These are phyloP conservation scores for Coemansia sp. DNA, from an alignment of 192 early-diverging fungal species.

Conservation along the genomic window DNA sequence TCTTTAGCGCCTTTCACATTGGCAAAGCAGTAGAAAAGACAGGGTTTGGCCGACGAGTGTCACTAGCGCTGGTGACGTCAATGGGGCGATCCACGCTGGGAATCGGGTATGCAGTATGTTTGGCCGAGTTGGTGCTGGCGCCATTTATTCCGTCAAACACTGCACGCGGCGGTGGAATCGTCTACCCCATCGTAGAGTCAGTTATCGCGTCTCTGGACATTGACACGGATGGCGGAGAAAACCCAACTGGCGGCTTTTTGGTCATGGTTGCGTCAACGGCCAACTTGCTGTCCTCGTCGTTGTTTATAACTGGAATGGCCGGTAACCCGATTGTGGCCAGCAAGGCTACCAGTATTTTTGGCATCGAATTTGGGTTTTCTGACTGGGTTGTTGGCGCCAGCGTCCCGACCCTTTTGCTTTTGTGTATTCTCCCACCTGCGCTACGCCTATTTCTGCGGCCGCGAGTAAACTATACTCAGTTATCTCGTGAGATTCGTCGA, in stretches of 20 bases:
- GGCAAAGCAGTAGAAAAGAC: constrained; percentile 68
- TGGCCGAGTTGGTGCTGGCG: constrained; percentile 62
- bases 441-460: constrained; percentile 37
- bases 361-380: constrained; percentile 67
- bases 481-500: constrained; percentile 29
- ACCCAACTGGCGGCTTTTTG: constrained; percentile 61
- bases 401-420: constrained; percentile 54
- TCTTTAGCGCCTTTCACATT: constrained; percentile 76
- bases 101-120: constrained; percentile 60
- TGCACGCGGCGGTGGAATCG: constrained; percentile 77
- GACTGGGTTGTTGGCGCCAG: constrained; percentile 64
- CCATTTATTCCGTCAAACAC: constrained; percentile 76
- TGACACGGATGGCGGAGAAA: constrained; percentile 21
- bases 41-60: constrained; percentile 66
- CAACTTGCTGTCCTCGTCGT: constrained; percentile 72
- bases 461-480: constrained; percentile 19
- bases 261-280: constrained; percentile 66
- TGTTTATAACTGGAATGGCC: constrained; percentile 76
- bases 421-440: constrained; percentile 41
- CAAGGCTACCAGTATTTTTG: constrained; percentile 63
- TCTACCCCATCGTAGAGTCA: constrained; percentile 74
- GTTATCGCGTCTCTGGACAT: constrained; percentile 62
- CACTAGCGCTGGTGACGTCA: constrained; percentile 56
- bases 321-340: constrained; percentile 72
- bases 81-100: constrained; percentile 61